Evolutionary conservation across 2,329 filamentous ascomycete genomes (phyloP), one percentile per base, ranked within the genome.

Genomic region (Colletotrichum sojae): DNA sequence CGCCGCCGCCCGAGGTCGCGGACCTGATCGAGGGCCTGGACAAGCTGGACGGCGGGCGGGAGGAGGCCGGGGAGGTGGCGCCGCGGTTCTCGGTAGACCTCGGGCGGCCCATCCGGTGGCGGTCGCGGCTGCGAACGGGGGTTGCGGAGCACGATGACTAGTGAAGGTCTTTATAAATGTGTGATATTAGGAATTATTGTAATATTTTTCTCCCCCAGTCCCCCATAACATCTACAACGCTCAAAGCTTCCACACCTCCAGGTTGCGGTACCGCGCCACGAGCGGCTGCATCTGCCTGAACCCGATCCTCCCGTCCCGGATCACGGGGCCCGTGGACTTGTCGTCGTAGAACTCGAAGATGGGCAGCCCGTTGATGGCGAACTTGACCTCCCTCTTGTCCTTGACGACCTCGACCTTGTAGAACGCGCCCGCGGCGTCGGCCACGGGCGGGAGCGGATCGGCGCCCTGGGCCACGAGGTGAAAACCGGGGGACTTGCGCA

Each of bases 1-100:
- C 88, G 49, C 87, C 88, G n/a, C 87, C 89, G 15, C 80, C 83
- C 55, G 74, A 76, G 1, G 71, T 81, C 13, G 69, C 77, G 6
- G 75, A 78, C 60, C 76, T 76, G 40, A 78, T 80, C n/a, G 79
- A 71, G 65, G 40, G 40, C 15, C 31, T 72, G 53, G 65, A 72
- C 18, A 45, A 49, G 36, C 43, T 69, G 12, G 68, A 39, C 18
- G 70, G 63, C 6, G 45, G 45, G 5, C 54, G 48, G 6, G 67
- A 45, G 27, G 31, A 49, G 46, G 52, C 39, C 0, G 59, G 53
- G 46, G 16, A 49, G 40, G 56, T 63, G 13, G 15, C 48, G 43
- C 48, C 43, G 43, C 60, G 18, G 52, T n/a, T 56, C 22, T 36
- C 57, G 6, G 13, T 31, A 8, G 64, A 66, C 27, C 12, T 40